Base-by-base conservation (phyloP, 169 alveolate species). In the Plasmodium cynomolgi region DNA sequence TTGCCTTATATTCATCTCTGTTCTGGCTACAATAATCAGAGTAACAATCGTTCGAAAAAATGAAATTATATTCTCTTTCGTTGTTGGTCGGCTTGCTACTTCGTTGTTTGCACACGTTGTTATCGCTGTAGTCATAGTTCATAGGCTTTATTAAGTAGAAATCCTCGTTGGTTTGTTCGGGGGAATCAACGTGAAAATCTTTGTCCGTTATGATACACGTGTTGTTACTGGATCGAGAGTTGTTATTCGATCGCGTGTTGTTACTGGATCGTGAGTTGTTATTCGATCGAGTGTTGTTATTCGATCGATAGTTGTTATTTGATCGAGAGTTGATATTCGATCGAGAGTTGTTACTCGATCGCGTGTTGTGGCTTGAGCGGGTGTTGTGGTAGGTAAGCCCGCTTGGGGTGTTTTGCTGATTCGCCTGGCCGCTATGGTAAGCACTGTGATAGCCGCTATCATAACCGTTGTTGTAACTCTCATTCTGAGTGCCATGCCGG, bases 161-260 rank as follows among this genome's bases (percentile, higher is more conserved):
- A 20, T 86, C 83, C n/a, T 86, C 93, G 17, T 75, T 75, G 34
- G 86, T 77, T 77, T 86, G 82, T 54, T 75, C 93, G 15, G 93
- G 93, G 1, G 93, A 86, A 86, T 85, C 93, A 9, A 85, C 15
- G 20, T 85, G 93, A 74, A 85, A 85, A 75, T 85, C 93, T 37
- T 85, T 74, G 41, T 85, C 93, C 17, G 93, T 85, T 74, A 85
- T 74, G 37, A 85, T 74, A 41, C 93, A 85, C 13, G 41, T 50
- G 9, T 72, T 85, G 68, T 85, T 47, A 29, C 56, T 54, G 41
- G 33, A 50, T 41, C 33, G 13, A 3, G 23, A 17, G 31, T 9
- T 81, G 7, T 81, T 44, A 15, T 15, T 15, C 0, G 1, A 3
- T 23, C 31, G 13, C 13, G 20, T 39, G n/a, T 50, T 50, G 17